A percentile compares a stretch with the other conserved stretches of the same genome.
These are phyloP conservation scores for Saturnispora bothae DNA, from an alignment of 805 yeast species.

Conservation along the genomic window DNA sequence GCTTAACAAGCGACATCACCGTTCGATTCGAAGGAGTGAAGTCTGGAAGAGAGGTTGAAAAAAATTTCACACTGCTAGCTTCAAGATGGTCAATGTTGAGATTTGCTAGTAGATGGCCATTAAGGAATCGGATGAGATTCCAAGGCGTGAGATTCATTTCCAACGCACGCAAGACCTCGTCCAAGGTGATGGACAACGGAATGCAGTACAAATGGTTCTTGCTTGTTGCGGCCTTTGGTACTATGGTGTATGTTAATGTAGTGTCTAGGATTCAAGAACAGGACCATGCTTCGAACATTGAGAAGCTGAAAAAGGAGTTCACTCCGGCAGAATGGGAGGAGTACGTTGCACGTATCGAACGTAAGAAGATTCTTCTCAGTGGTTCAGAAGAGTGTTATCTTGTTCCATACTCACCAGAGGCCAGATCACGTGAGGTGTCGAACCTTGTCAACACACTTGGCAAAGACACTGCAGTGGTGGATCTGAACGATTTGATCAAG, in stretches of 20 bases:
- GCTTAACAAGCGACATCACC: conserved; percentile 71
- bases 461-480: conserved; percentile 33
- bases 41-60: background rate
- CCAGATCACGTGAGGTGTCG: conserved; percentile 9
- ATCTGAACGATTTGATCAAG: conserved; percentile 40
- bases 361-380: conserved; percentile 23
- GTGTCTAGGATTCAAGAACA: conserved; percentile 24
- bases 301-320: conserved; percentile 30
- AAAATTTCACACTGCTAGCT: no score
- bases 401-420: conserved; percentile 19
- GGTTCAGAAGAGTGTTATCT: conserved; percentile 20
- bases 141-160: no score
- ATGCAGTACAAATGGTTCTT: conserved; percentile 15
- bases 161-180: no score
- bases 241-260: conserved; percentile 29
- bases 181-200: conserved; percentile 11
- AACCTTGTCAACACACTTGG: conserved; percentile 13
- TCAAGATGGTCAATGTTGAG: no score
- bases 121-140: no score
- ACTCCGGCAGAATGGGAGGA: conserved; percentile 39
- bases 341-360: conserved; percentile 27
- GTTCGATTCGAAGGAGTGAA: background rate
- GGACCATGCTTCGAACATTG: conserved; percentile 22
- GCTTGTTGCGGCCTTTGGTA: conserved; percentile 35
- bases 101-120: no score